These are phyloP conservation scores for Primulina eburnea DNA, from an alignment of 257 asterid genomes.

Conservation along the genomic window DNA sequence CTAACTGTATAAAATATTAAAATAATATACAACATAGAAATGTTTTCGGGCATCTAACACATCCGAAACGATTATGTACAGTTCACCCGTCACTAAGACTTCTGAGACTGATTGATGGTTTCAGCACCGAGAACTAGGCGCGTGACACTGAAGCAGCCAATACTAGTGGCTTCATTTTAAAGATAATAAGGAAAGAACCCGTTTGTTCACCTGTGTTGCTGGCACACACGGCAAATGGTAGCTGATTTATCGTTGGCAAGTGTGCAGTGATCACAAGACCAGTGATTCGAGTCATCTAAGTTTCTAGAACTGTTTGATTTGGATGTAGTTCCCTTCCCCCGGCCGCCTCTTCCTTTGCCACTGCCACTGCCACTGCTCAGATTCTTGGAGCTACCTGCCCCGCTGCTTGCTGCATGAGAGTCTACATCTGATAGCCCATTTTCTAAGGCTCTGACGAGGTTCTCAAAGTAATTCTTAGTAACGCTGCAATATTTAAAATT, in stretches of 20 bases:
- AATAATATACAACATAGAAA: not conserved
- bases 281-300: slow-evolving; percentile 59
- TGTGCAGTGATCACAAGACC: slow-evolving; percentile 79
- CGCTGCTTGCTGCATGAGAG: slow-evolving; percentile 49
- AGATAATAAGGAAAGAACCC: not conserved
- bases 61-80: not conserved
- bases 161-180: not conserved
- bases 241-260: slow-evolving; percentile 55
- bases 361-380: slow-evolving; percentile 48
- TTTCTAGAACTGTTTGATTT: slow-evolving; percentile 54
- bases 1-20: not conserved
- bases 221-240: slow-evolving; percentile 66
- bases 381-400: slow-evolving; percentile 59
- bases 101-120: not conserved
- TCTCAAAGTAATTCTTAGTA: slow-evolving; percentile 88
- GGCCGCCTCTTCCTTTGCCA: slow-evolving; percentile 54
- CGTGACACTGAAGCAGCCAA: not conserved
- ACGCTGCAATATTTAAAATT: slow-evolving; percentile 54
- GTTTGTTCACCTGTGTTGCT: slow-evolving; percentile 47
- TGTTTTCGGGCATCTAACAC: not conserved
- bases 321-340: slow-evolving; percentile 62
- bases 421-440: slow-evolving; percentile 85
- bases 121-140: not conserved
- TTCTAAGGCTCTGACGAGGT: slow-evolving; percentile 83
- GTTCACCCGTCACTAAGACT: not conserved